Evolutionary conservation across 1,284 basidiomycete species (phyloP), one percentile per base, ranked within the genome.

Genomic region (Cryptococcus neoformans): DNA sequence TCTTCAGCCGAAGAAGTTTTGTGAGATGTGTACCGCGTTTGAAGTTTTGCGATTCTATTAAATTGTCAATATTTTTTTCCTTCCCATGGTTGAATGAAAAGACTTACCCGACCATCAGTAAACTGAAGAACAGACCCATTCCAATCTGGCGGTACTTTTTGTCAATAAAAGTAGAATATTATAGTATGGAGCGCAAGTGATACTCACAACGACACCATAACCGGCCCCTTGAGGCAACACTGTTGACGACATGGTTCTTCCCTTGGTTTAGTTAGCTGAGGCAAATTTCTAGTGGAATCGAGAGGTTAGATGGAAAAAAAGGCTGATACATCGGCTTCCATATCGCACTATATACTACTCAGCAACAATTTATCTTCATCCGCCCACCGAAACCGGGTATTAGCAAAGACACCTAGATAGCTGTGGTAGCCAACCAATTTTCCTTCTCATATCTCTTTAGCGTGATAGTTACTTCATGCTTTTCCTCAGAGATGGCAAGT

Each of bases 91-190:
- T 46, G 42, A 21, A 21, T 35, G 8, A 35, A 45, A 7, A n/a
- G 14, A 54, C 56, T 57, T 9, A 60, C 53, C 69, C 59, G 37
- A 74, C 64, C 89, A 92, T 92, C 72, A 90, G 84, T 8, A 78
- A 83, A 63, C 85, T 86, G 79, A 92, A 92, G 76, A 90, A 90
- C 42, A 91, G 74, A 36, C 89, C 89, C 69, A 92, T 90, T 40
- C 89, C 89, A 35, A 73, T 69, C 63, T 59, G 55, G 6, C 6
- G 11, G 37, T 28, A 35, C 34, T 51, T 28, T 53, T 39, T 5
- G 48, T 5, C 17, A 50, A 16, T 57, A 47, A 40, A 41, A 57
- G 35, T 7, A 9, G 4, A 17, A 35, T 11, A 28, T 41, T 10
- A 10, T 44, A 9, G 16, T 36, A n/a, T 56, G 9, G 36, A 21